Conservation (phyloP, 345 rosid genomes). For the Eucalyptus fibrosa region DNA sequence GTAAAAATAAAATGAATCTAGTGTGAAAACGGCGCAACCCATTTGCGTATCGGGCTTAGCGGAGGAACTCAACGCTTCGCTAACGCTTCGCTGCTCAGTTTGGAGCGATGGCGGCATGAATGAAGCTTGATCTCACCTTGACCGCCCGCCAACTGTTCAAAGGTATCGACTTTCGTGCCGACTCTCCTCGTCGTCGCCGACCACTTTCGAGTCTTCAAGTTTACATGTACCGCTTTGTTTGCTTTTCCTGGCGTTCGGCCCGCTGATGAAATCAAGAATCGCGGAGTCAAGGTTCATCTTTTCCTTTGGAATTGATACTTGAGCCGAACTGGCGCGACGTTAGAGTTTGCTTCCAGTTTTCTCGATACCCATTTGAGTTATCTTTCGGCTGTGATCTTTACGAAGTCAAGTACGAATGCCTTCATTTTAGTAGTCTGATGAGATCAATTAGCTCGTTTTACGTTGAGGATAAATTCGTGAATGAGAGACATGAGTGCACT, state of each 20-base stretch:
- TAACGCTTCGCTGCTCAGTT: background rate
- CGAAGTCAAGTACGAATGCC: background rate
- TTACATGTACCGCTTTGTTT: background rate
- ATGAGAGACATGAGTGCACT: background rate
- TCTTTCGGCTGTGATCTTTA: background rate
- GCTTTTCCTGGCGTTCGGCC: background rate
- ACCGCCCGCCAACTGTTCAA: background rate
- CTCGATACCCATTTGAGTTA: background rate
- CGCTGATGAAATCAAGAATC: background rate
- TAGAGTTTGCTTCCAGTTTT: background rate
- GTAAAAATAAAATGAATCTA: background rate
- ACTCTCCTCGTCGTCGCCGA: background rate
- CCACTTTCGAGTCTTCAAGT: background rate
- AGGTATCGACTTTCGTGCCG: background rate
- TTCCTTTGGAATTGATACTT: background rate
- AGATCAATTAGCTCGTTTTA: background rate
- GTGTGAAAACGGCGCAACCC: background rate
- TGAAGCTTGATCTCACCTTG: background rate
- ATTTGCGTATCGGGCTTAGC: background rate
- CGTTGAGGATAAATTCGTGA: background rate
- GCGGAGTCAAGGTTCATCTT: background rate
- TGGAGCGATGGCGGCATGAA: background rate
- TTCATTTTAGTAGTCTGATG: background rate
- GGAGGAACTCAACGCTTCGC: background rate
- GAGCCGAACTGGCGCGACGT: background rate